Evolutionary conservation across 2,329 filamentous ascomycete species (phyloP).

Genomic region (Cladobotryum protrusum): DNA sequence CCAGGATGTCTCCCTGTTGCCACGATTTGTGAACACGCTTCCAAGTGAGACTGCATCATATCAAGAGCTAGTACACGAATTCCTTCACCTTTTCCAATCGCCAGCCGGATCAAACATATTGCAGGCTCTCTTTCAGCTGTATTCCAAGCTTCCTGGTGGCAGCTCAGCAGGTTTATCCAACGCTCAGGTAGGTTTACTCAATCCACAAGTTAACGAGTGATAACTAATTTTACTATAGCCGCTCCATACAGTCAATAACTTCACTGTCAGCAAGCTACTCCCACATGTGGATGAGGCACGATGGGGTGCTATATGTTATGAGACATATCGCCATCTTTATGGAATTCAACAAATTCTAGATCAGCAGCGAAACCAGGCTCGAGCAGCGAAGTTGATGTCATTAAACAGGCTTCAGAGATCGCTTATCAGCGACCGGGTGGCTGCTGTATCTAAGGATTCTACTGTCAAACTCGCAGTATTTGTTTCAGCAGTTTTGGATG

Average conservation of each 20-base stretch:
- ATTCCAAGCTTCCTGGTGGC: slow-evolving; percentile 25
- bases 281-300: slow-evolving; percentile 27
- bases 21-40: slow-evolving; percentile 24
- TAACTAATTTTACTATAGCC: slow-evolving; percentile 34
- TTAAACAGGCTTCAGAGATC: slow-evolving; percentile 58
- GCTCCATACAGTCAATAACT: slow-evolving; percentile 55
- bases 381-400: slow-evolving; percentile 43
- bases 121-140: slow-evolving; percentile 30
- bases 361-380: slow-evolving; percentile 35
- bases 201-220: not conserved
- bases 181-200: slow-evolving; percentile 36
- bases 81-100: slow-evolving; percentile 28
- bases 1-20: slow-evolving; percentile 36
- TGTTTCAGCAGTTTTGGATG: slow-evolving; percentile 36
- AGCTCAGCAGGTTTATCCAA: slow-evolving; percentile 27
- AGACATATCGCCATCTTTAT: slow-evolving; percentile 42
- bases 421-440: slow-evolving; percentile 46
- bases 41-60: slow-evolving; percentile 12
- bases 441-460: slow-evolving; percentile 54
- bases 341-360: slow-evolving; percentile 36
- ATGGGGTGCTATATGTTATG: slow-evolving; percentile 50
- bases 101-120: slow-evolving; percentile 22
- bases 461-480: slow-evolving; percentile 51
- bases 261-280: slow-evolving; percentile 43
- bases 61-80: slow-evolving; percentile 16